These are phyloP conservation scores for Chalaropsis thielavioides DNA, from an alignment of 2,329 filamentous ascomycete genomes.

Conservation along the genomic window DNA sequence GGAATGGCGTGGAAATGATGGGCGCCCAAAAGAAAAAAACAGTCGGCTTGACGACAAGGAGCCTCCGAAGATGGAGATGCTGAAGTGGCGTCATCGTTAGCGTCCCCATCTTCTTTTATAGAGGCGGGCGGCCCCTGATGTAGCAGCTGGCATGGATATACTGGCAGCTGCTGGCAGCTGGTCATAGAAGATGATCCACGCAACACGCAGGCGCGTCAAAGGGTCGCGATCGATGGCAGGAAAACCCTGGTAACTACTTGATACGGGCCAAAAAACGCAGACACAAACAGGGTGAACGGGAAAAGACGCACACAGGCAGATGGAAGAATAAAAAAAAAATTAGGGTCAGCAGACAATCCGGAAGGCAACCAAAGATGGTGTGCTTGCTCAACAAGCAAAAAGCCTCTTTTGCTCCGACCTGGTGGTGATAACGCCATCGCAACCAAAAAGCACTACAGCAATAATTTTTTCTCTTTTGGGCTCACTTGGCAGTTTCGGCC, in stretches of 20 bases:
- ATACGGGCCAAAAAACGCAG: neutral
- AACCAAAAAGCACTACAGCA: neutral
- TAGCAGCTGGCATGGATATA: neutral
- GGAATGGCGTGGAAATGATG: neutral
- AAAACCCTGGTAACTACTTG: neutral
- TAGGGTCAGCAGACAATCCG: neutral
- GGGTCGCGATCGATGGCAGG: neutral
- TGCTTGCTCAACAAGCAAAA: neutral
- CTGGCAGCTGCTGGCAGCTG: neutral
- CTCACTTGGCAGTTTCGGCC: neutral
- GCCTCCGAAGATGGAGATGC: neutral
- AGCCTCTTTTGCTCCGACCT: neutral
- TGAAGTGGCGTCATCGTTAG: neutral
- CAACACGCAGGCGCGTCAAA: neutral
- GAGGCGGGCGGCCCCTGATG: neutral
- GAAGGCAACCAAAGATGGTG: neutral
- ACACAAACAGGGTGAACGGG: too few species aligned
- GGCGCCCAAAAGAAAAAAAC: neutral
- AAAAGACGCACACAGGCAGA: neutral
- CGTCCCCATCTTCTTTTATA: neutral
- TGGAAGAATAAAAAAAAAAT: neutral
- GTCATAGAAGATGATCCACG: neutral
- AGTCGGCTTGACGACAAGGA: neutral
- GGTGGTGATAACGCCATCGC: conserved; percentile 6
- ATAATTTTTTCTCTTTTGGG: neutral